Base-by-base conservation (phyloP, 139 green algal genomes). In the Tetratostichococcus sp. region DNA sequence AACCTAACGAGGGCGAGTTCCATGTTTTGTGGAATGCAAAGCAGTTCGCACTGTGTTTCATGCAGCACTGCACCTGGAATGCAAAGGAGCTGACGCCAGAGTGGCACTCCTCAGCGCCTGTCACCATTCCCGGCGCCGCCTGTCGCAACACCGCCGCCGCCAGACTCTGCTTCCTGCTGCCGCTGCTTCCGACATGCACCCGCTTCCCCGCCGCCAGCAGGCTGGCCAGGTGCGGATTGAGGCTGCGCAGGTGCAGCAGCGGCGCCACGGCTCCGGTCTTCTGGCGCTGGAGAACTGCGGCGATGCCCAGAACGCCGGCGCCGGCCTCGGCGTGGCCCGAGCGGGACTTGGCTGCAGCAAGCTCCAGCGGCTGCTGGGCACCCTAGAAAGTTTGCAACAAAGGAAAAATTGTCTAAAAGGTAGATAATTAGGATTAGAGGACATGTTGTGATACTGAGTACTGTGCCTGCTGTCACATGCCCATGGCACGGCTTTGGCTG, bases 31-130 rank as follows among this genome's bases (percentile, higher is more conserved):
- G n/a, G n/a, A n/a, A n/a, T n/a, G n/a, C 39, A 11, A 50, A 21
- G 6, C 8, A 6, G 39, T 50, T 50, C 8, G 11, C 8, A 50
- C 39, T 50, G 39, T 50, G 6, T 6, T 50, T 50, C 6, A 50
- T 50, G 8, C 39, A 50, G 39, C 39, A 11, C 11, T 6, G 25
- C 43, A 75, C 76, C 65, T 95, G 90, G 79, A 94, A 95, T 26
- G 91, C 91, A 83, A 95, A 95, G 58, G 82, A 81, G 77, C 87
- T 92, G 30, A 93, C 77, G 28, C 91, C 91, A 22, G 70, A 75
- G 14, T 84, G 67, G 59, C 28, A 74, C 25, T 8, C 62, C 5
- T 68, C 62, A n/a, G 14, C 31, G 22, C 25, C 35, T 0, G 0
- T 35, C 8, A 26, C 23, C 4, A 39, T 34, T 25, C 43, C 71